Conservation (phyloP, 2,329 filamentous ascomycete genomes). For the Cercospora brassicicola region DNA sequence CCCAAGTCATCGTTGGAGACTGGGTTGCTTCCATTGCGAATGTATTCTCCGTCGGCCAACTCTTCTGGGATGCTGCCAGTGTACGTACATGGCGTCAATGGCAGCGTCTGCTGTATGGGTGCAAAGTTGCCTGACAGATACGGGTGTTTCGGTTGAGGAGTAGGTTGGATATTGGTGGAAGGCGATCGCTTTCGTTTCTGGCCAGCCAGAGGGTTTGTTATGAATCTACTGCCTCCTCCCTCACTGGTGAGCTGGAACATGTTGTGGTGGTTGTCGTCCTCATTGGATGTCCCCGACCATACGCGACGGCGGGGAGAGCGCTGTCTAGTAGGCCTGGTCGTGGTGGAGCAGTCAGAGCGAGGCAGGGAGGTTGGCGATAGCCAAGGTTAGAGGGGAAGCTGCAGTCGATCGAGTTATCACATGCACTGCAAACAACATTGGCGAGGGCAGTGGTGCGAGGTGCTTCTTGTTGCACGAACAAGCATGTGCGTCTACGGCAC, state of each 20-base stretch:
- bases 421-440: not conserved
- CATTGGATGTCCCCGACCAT: not conserved
- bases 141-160: slow-evolving; percentile 44
- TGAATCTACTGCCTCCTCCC: slow-evolving; percentile 2
- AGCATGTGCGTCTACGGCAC: not conserved
- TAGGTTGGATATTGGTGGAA: slow-evolving; percentile 34
- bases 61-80: slow-evolving; percentile 63
- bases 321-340: not conserved
- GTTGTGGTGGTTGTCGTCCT: not conserved
- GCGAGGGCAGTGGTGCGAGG: not conserved
- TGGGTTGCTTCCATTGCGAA: slow-evolving; percentile 71
- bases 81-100: slow-evolving; percentile 59
- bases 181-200: slow-evolving; percentile 37
- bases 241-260: slow-evolving; percentile 7
- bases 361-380: not conserved
- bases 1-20: slow-evolving; percentile 61
- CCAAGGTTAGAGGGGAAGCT: not conserved
- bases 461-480: not conserved
- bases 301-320: not conserved
- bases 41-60: slow-evolving; percentile 67
- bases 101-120: slow-evolving; percentile 58
- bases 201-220: slow-evolving; percentile 1
- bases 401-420: not conserved
- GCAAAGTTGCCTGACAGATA: slow-evolving; percentile 68
- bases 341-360: not conserved